Evolutionary conservation across 768 basidiomycete genomes (phyloP).

Genomic region (Russula sp.): DNA sequence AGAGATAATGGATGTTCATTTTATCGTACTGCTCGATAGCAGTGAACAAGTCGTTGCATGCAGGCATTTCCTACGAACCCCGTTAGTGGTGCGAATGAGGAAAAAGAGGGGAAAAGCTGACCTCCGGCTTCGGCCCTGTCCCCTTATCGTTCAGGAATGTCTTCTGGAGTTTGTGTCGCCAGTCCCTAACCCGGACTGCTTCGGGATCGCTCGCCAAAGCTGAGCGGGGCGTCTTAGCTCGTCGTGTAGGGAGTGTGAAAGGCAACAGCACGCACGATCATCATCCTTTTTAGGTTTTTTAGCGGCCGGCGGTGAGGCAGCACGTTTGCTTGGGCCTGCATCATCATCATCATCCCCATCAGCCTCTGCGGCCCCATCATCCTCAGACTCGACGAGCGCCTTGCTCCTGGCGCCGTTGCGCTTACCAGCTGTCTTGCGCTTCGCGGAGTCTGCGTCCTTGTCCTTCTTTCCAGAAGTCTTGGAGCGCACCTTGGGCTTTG

Average conservation of each 20-base stretch:
- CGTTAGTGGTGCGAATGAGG: neutral
- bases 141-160: slow-evolving; percentile 64
- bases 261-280: slow-evolving; percentile 51
- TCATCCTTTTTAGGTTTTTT: slow-evolving; percentile 64
- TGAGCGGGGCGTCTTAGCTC: slow-evolving; percentile 27
- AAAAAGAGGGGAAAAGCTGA: slow-evolving; percentile 31
- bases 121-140: slow-evolving; percentile 57
- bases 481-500: slow-evolving; percentile 37
- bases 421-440: slow-evolving; percentile 35
- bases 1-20: slow-evolving; percentile 73
- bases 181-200: slow-evolving; percentile 74
- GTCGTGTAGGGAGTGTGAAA: neutral
- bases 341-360: slow-evolving; percentile 33
- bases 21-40: slow-evolving; percentile 70
- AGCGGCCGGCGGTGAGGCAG: slow-evolving; percentile 49
- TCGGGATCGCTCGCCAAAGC: slow-evolving; percentile 52
- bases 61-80: slow-evolving; percentile 64
- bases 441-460: slow-evolving; percentile 34
- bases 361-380: slow-evolving; percentile 41
- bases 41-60: slow-evolving; percentile 63
- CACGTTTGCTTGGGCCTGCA: slow-evolving; percentile 45
- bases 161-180: slow-evolving; percentile 90
- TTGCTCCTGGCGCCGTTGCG: slow-evolving; percentile 59
- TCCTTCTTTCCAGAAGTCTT: slow-evolving; percentile 45
- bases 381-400: slow-evolving; percentile 62